phyloP scores from a whole-genome alignment of 805 yeast genomes.

The Cyberlindnera subsufficiens region DNA sequence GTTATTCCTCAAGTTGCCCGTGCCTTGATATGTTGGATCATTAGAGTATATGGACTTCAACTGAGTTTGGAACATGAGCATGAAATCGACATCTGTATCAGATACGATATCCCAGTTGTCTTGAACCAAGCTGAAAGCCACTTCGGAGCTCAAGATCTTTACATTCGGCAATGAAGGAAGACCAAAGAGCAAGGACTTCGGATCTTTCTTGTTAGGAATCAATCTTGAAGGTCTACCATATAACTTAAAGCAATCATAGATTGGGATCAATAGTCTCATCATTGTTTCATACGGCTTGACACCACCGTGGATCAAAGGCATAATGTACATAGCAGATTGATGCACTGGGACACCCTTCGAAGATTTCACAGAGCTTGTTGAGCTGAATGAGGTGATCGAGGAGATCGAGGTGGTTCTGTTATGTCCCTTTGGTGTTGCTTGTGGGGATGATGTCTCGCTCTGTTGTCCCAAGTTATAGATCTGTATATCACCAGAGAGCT shows the following conservation, averaged over 20 bases:
- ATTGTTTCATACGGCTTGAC: constrained; percentile 69
- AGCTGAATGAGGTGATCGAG: constrained; percentile 10
- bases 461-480: constrained; percentile 24
- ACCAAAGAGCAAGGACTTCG: constrained; percentile 57
- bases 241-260: constrained; percentile 62
- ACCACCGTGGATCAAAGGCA: constrained; percentile 70
- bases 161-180: constrained; percentile 70
- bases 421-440: constrained; percentile 2
- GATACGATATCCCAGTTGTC: constrained; percentile 13
- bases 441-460: constrained; percentile 3
- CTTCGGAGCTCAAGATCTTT: constrained; percentile 37
- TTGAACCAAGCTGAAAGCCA: constrained; percentile 7
- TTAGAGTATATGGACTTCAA: constrained; percentile 2
- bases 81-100: neutral
- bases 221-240: constrained; percentile 71
- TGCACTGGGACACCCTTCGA: constrained; percentile 4
- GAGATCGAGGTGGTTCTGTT: constrained; percentile 6
- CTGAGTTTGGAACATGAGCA: constrained; percentile 5
- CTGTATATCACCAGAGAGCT: constrained; percentile 47
- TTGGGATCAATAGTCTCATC: constrained; percentile 62
- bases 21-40: constrained; percentile 7
- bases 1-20: constrained; percentile 6
- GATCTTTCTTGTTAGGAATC: constrained; percentile 49
- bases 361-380: constrained; percentile 8
- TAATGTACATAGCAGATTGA: constrained; percentile 37